Conservation (phyloP, 1,139 yeast species). For the Yamadazyma triangularis region DNA sequence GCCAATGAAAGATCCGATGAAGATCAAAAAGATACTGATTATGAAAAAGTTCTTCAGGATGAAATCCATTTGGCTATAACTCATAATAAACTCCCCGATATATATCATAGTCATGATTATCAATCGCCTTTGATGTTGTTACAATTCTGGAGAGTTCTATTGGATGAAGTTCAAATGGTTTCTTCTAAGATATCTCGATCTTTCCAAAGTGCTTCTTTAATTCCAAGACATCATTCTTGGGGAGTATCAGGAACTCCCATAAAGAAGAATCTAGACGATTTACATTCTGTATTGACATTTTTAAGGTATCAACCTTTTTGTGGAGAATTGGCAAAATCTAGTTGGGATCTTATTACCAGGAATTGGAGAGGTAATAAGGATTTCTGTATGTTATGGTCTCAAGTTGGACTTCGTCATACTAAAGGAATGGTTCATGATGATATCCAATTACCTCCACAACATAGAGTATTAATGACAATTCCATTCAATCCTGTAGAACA, state of each 20-base stretch:
- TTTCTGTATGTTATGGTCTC: slow-evolving; percentile 43
- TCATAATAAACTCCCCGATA: slow-evolving; percentile 25
- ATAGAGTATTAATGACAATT: slow-evolving; percentile 59
- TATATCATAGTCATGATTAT: slow-evolving; percentile 39
- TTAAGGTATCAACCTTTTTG: slow-evolving; percentile 63
- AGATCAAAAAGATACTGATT: slow-evolving; percentile 26
- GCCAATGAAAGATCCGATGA: slow-evolving; percentile 23
- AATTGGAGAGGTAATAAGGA: slow-evolving; percentile 25
- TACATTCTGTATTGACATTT: slow-evolving; percentile 67
- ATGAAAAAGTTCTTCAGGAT: slow-evolving; percentile 33
- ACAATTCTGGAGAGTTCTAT: slow-evolving; percentile 86
- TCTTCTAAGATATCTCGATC: slow-evolving; percentile 70
- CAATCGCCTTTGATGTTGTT: slow-evolving; percentile 78
- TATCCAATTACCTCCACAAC: slow-evolving; percentile 73
- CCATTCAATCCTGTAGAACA: slow-evolving; percentile 81
- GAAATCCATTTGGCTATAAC: slow-evolving; percentile 30
- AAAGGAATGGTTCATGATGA: slow-evolving; percentile 78
- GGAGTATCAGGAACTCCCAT: slow-evolving; percentile 96
- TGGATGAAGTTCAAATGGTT: slow-evolving; percentile 95
- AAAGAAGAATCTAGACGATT: slow-evolving; percentile 57
- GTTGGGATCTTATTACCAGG: slow-evolving; percentile 30
- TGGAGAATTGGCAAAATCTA: slow-evolving; percentile 30
- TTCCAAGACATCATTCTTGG: slow-evolving; percentile 90
- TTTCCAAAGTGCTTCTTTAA: slow-evolving; percentile 71
- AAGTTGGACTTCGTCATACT: slow-evolving; percentile 70